These are phyloP conservation scores for Larix kaempferi DNA, from an alignment of 75 land plant species.

Conservation along the genomic window DNA sequence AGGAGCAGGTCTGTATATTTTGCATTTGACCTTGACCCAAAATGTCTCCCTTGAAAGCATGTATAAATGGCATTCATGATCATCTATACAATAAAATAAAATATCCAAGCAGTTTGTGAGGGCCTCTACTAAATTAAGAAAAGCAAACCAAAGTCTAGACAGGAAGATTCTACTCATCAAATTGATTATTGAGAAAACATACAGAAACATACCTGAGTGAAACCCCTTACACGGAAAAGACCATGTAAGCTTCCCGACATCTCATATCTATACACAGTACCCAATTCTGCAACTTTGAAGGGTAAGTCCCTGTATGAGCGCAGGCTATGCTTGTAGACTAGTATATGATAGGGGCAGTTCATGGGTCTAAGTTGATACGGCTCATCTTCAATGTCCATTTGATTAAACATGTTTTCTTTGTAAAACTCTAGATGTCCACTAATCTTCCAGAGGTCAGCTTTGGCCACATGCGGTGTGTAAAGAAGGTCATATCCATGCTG, in stretches of 20 bases:
- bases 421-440: constrained; percentile 98
- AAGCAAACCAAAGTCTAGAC: background rate
- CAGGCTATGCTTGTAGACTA: constrained; percentile 71
- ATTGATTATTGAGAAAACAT: background rate
- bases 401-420: constrained; percentile 97
- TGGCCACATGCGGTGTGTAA: constrained; percentile 98
- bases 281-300: constrained; percentile 92
- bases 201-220: constrained; percentile 76
- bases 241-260: constrained; percentile 96
- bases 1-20: background rate
- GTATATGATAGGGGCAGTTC: constrained; percentile 98
- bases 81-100: background rate
- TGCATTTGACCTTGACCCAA: background rate
- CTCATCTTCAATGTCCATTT: constrained; percentile 95
- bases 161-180: background rate
- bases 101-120: background rate
- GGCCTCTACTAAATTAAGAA: background rate
- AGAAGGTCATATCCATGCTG: constrained; percentile 80
- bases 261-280: constrained; percentile 99
- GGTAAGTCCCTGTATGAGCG: constrained; percentile 94
- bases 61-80: background rate
- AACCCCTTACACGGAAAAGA: constrained; percentile 97
- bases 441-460: constrained; percentile 90
- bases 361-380: constrained; percentile 94
- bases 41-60: background rate